Percentiles rank a stretch among this genome's conserved stretches.
Conservation (phyloP, 1,139 yeast genomes). For the Pichia sp. region DNA sequence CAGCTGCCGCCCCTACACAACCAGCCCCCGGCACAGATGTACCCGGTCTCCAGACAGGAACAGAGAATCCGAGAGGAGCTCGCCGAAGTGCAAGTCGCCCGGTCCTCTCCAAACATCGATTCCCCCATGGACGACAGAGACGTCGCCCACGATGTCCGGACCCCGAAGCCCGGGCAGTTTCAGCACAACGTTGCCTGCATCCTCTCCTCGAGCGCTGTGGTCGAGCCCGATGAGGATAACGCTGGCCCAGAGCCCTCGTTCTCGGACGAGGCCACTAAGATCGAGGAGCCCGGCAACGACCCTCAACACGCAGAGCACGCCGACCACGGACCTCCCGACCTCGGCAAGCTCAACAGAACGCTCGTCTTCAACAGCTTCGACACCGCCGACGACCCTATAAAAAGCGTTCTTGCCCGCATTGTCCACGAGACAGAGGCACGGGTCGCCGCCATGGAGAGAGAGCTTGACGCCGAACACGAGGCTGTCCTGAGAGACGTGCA, state of each 20-base stretch:
- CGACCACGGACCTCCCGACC: not conserved
- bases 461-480: not conserved
- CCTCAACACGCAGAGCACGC: not conserved
- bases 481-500: not conserved
- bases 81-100: not conserved
- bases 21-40: not conserved
- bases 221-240: not conserved
- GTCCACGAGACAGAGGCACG: not conserved
- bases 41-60: not conserved
- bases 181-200: not conserved
- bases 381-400: conserved; percentile 1
- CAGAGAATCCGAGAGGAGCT: not conserved
- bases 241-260: not conserved
- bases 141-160: not conserved
- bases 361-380: not conserved
- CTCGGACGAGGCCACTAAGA: not conserved
- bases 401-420: not conserved
- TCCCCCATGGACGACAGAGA: not conserved
- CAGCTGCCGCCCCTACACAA: not conserved
- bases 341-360: not conserved
- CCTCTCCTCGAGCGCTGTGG: not conserved
- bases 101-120: not conserved
- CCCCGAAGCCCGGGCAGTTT: not conserved
- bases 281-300: not conserved
- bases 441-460: conserved; percentile 1